These are phyloP conservation scores for Apiotrichum gracile DNA, from an alignment of 1,284 basidiomycete species.

Conservation along the genomic window DNA sequence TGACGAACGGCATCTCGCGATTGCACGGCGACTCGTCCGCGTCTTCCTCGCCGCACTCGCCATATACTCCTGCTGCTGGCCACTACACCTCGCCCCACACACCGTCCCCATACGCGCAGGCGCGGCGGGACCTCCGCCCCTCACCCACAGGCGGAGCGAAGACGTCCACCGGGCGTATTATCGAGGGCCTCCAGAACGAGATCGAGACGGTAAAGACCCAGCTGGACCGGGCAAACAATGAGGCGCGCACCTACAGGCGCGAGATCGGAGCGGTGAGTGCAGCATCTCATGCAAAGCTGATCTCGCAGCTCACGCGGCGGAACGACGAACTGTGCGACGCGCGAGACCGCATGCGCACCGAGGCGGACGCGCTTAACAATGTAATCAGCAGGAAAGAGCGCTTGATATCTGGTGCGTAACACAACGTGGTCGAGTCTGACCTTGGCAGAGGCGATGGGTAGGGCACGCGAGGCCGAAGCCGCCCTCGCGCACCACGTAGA, in stretches of 20 bases:
- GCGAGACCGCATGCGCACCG: constrained; percentile 39
- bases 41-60: constrained; percentile 3
- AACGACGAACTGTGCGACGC: constrained; percentile 45
- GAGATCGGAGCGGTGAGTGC: constrained; percentile 33
- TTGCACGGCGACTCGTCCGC: constrained; percentile 2
- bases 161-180: constrained; percentile 30
- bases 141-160: constrained; percentile 14
- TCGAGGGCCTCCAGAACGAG: constrained; percentile 41
- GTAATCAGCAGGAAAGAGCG: constrained; percentile 43
- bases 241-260: constrained; percentile 31
- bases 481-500: constrained; percentile 24
- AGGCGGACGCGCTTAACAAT: constrained; percentile 42
- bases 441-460: constrained; percentile 37
- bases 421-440: not conserved
- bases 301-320: constrained; percentile 37
- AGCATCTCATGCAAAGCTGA: not conserved
- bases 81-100: not conserved
- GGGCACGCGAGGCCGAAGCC: constrained; percentile 41
- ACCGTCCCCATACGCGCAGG: not conserved
- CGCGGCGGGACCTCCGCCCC: not conserved
- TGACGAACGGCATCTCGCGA: constrained; percentile 21
- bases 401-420: constrained; percentile 32
- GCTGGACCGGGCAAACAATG: constrained; percentile 35
- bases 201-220: constrained; percentile 28
- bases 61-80: not conserved